These are phyloP conservation scores for Fusarium begoniae DNA, from an alignment of 2,329 filamentous ascomycete genomes.

Conservation along the genomic window DNA sequence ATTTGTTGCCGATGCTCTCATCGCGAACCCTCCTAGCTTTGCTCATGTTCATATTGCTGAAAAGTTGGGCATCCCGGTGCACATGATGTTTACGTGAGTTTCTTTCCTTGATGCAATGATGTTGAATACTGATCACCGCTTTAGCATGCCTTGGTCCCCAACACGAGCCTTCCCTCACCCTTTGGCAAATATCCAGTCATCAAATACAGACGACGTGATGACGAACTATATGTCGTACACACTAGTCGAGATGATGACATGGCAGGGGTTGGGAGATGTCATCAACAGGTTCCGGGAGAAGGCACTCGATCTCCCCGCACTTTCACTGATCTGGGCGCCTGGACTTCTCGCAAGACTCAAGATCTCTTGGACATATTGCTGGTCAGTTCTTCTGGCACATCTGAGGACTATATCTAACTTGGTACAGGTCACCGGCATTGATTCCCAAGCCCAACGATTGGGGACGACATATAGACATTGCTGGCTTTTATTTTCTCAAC, in stretches of 20 bases:
- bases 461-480: conserved; percentile 74
- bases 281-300: conserved; percentile 87
- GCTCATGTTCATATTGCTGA: conserved; percentile 80
- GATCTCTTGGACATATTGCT: conserved; percentile 91
- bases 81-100: conserved; percentile 89
- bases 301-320: conserved; percentile 76
- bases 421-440: conserved; percentile 70
- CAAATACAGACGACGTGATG: conserved; percentile 78
- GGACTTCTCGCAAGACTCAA: conserved; percentile 78
- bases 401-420: neutral
- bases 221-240: conserved; percentile 87
- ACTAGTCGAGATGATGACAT: conserved; percentile 89
- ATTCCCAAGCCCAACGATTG: conserved; percentile 84
- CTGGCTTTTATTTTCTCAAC: conserved; percentile 81
- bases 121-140: conserved; percentile 54
- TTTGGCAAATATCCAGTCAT: conserved; percentile 80
- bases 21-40: conserved; percentile 81
- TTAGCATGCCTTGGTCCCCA: conserved; percentile 89
- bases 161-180: conserved; percentile 89
- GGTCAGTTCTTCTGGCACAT: conserved; percentile 54
- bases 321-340: conserved; percentile 85
- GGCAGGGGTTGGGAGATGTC: conserved; percentile 90
- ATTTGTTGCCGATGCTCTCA: conserved; percentile 85
- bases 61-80: conserved; percentile 77
- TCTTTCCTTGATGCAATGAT: neutral